Evolutionary conservation across 2,329 filamentous ascomycete genomes (phyloP).

Genomic region (Coleophoma cylindrospora): DNA sequence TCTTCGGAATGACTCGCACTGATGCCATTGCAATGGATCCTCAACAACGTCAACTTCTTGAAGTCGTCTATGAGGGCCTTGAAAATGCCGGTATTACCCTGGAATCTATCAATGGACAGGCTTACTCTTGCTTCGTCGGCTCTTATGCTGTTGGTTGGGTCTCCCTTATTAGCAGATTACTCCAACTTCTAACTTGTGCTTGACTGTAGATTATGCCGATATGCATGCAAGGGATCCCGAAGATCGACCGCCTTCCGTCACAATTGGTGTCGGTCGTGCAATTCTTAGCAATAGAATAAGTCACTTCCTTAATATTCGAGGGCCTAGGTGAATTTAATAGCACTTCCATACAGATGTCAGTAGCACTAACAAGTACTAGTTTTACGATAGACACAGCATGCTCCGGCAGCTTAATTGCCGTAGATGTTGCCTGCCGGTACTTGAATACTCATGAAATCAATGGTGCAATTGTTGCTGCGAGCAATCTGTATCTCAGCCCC

Average conservation of each 20-base stretch:
- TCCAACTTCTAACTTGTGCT: conserved; percentile 9
- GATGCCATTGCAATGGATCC: conserved; percentile 34
- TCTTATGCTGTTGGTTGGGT: conserved; percentile 21
- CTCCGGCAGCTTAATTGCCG: conserved; percentile 47
- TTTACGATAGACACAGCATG: conserved; percentile 55
- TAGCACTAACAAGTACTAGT: conserved; percentile 22
- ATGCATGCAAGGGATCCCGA: conserved; percentile 13
- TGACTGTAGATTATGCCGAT: conserved; percentile 7
- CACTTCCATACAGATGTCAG: too few species aligned
- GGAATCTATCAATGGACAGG: conserved; percentile 7
- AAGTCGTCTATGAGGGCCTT: conserved; percentile 61
- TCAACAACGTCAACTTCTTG: conserved; percentile 36
- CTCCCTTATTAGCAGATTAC: conserved; percentile 8
- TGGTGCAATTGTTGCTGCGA: conserved; percentile 18
- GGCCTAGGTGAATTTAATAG: conserved; percentile 33
- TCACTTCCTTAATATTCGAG: conserved; percentile 50
- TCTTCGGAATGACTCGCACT: conserved; percentile 31
- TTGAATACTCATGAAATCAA: conserved; percentile 38
- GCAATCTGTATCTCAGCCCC: conserved; percentile 19
- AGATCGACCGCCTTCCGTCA: conserved; percentile 3
- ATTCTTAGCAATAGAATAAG: conserved; percentile 46
- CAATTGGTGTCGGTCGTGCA: conserved; percentile 12
- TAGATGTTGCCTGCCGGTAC: conserved; percentile 46
- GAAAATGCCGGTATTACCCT: conserved; percentile 12
- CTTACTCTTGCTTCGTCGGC: conserved; percentile 10